Base-by-base conservation (phyloP, 805 yeast species). In the Candida hungchunana region DNA sequence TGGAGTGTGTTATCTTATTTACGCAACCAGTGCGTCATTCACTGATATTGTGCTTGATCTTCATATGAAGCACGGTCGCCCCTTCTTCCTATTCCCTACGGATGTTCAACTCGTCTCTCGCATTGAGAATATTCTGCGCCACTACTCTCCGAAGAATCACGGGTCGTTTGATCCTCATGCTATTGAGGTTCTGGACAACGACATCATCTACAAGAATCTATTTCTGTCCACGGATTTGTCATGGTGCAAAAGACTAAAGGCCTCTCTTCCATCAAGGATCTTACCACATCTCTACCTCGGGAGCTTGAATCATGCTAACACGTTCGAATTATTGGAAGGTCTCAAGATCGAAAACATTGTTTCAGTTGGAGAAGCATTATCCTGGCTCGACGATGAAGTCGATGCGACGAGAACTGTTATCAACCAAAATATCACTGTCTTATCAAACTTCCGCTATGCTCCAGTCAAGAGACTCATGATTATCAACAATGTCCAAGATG, bases 211-310 rank as follows among this genome's bases (percentile, higher is more conserved):
- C 39, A 54, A 49, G 30, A 57, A 59, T 28, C 53, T 63, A 37
- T 59, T 62, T 32, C 37, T 55, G 5, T 37, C 52, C 6, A 53
- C 53, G 25, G 50, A 54, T 5, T 24, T 33, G 11, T 44, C 45
- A 14, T 58, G 62, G 62, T 50, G 44, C 29, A 50, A 58, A 17
- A 51, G 51, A 33, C 32, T 59, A 13, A 40, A 69, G 54, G 88
- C 97, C 17, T 69, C 94, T 2, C 55, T 90, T 17, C 97, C 97
- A 1, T 87, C 96, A 0, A 64, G 84, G 34, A 81, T 90, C 4
- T 60, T 89, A 35, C 84, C 90, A 1, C 89, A 89, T 58, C 58
- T 90, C 42, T 90, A 88, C 52, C 64, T 90, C 35, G 97, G 97
- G 1, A 80, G 93, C 4, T 63, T 88, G 36, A 73, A 62, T 31